Percentiles rank a stretch among this genome's conserved stretches.
phyloP scores from a whole-genome alignment of 768 basidiomycete species.

The Amanita exitialis region DNA sequence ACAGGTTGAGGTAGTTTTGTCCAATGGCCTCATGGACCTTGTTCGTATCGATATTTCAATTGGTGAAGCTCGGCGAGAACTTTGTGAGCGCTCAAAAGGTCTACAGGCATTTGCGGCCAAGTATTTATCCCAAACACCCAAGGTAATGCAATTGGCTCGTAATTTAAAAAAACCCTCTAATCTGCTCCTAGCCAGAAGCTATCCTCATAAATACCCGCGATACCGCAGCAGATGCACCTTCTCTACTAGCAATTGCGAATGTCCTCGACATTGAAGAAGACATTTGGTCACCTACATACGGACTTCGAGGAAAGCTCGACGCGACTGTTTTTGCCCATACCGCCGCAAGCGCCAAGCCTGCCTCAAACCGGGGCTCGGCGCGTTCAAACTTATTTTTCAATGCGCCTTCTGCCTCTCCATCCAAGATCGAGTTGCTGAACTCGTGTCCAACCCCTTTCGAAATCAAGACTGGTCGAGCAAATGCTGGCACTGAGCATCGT shows the following conservation, averaged over 20 bases:
- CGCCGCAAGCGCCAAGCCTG: conserved; percentile 13
- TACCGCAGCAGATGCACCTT: conserved; percentile 29
- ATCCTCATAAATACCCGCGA: conserved; percentile 61
- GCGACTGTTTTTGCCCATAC: conserved; percentile 61
- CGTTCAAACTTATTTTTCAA: conserved; percentile 28
- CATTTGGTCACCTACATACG: conserved; percentile 93
- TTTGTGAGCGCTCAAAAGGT: conserved; percentile 53
- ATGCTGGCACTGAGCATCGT: conserved; percentile 80
- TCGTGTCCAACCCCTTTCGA: conserved; percentile 54
- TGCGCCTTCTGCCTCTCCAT: neutral
- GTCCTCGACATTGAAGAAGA: conserved; percentile 92
- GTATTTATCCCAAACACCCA: conserved; percentile 57
- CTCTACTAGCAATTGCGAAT: conserved; percentile 61
- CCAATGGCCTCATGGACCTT: conserved; percentile 47
- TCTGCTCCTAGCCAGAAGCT: conserved; percentile 41
- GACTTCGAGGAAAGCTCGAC: conserved; percentile 93
- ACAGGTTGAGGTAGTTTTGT: conserved; percentile 46
- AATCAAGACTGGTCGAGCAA: conserved; percentile 86
- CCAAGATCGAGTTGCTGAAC: neutral
- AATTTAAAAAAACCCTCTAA: neutral
- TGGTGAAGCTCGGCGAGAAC: conserved; percentile 57
- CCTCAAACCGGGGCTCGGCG: conserved; percentile 14
- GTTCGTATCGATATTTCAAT: conserved; percentile 48
- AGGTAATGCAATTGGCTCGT: conserved; percentile 28
- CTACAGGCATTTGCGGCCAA: conserved; percentile 52